Conservation (phyloP, 306 rosid species). For the Prunus davidiana region DNA sequence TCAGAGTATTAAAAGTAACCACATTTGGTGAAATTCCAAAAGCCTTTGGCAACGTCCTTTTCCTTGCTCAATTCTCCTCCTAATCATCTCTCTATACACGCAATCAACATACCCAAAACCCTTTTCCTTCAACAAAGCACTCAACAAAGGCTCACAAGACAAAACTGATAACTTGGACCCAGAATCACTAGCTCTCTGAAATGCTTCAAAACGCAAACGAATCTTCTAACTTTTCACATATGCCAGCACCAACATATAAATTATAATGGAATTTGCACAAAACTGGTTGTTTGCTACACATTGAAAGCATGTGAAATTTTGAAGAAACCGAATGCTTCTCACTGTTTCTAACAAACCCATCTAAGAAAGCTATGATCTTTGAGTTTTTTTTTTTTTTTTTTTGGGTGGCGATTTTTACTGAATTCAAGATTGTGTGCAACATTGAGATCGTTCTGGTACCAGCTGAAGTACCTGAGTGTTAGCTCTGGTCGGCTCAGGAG, state of each 20-base stretch:
- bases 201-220: constrained; percentile 42
- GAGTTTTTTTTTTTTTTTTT: constrained; percentile 11
- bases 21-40: constrained; percentile 45
- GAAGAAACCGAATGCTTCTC: constrained; percentile 41
- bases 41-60: too few species aligned
- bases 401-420: constrained; percentile 38
- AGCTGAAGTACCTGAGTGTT: constrained; percentile 53
- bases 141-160: constrained; percentile 66
- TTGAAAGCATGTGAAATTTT: constrained; percentile 47
- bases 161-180: constrained; percentile 48
- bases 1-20: constrained; percentile 62
- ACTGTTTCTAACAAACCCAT: constrained; percentile 50
- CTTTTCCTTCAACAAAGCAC: constrained; percentile 52
- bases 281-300: constrained; percentile 17
- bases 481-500: constrained; percentile 49
- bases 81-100: constrained; percentile 60
- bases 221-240: constrained; percentile 45
- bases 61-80: constrained; percentile 38
- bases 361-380: constrained; percentile 51
- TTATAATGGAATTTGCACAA: constrained; percentile 39
- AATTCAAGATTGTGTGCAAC: constrained; percentile 45
- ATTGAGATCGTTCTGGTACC: constrained; percentile 58
- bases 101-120: constrained; percentile 45
- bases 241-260: constrained; percentile 63
- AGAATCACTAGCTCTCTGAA: constrained; percentile 58